phyloP scores from a whole-genome alignment of 768 basidiomycete genomes.

The Artomyces pyxidatus region DNA sequence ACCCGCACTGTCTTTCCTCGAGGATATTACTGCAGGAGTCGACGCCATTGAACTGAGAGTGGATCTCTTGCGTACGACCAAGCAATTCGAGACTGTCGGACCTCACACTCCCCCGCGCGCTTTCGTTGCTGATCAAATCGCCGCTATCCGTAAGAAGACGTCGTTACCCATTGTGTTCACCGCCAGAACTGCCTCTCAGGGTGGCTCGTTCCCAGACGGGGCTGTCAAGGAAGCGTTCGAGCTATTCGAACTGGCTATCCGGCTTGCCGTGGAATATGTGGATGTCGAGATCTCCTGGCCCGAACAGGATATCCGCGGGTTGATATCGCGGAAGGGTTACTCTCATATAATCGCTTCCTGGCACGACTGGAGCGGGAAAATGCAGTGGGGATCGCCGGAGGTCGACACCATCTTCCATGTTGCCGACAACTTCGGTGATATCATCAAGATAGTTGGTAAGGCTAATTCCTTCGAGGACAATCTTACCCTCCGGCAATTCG shows the following conservation, averaged over 20 bases:
- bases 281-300: constrained; percentile 85
- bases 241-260: constrained; percentile 70
- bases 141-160: constrained; percentile 67
- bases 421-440: constrained; percentile 68
- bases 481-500: constrained; percentile 69
- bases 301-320: constrained; percentile 46
- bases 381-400: constrained; percentile 68
- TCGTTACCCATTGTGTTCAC: constrained; percentile 89
- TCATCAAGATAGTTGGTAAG: constrained; percentile 89
- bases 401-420: constrained; percentile 63
- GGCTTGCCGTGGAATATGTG: constrained; percentile 84
- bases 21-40: constrained; percentile 70
- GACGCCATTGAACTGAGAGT: constrained; percentile 94
- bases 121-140: constrained; percentile 78
- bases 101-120: constrained; percentile 53
- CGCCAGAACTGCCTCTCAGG: constrained; percentile 80
- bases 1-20: constrained; percentile 56
- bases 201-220: constrained; percentile 83
- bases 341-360: constrained; percentile 87
- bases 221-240: constrained; percentile 64
- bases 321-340: constrained; percentile 54
- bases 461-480: constrained; percentile 73
- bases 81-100: constrained; percentile 37
- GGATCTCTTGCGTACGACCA: constrained; percentile 64
- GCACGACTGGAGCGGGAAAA: constrained; percentile 86